phyloP scores from a whole-genome alignment of 2,329 filamentous ascomycete species.

The Aspergillus carbonarius region DNA sequence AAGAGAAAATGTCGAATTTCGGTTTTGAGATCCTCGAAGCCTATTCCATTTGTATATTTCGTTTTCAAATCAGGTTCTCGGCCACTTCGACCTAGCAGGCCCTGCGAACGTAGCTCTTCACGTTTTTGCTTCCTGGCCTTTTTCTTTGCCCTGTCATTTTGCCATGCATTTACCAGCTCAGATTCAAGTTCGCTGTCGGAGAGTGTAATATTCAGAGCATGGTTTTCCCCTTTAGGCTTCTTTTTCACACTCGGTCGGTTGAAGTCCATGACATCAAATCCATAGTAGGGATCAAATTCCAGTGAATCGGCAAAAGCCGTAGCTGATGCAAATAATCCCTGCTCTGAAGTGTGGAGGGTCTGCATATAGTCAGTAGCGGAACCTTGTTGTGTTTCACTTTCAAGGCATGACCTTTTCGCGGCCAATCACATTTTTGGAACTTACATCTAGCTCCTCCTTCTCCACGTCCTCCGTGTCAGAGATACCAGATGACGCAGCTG shows the following conservation, averaged over 20 bases:
- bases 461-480: background rate
- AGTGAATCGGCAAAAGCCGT: conserved; percentile 58
- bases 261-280: conserved; percentile 84
- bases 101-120: conserved; percentile 66
- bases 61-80: conserved; percentile 60
- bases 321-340: conserved; percentile 52
- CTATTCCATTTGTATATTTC: conserved; percentile 74
- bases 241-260: conserved; percentile 66
- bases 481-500: background rate
- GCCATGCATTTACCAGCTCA: conserved; percentile 59
- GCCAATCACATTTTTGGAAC: background rate
- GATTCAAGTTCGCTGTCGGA: conserved; percentile 68
- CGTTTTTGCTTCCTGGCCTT: conserved; percentile 67
- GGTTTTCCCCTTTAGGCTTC: conserved; percentile 63
- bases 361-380: background rate
- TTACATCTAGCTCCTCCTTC: background rate
- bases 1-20: conserved; percentile 73
- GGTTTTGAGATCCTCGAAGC: conserved; percentile 65
- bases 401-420: no score
- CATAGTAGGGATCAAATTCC: conserved; percentile 62
- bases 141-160: conserved; percentile 70
- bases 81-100: conserved; percentile 60
- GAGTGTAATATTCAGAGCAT: conserved; percentile 54
- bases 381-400: background rate
- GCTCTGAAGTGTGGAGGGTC: background rate